Evolutionary conservation across 495 filamentous ascomycete genomes (phyloP), one percentile per base, ranked within the genome.

Genomic region (Cercophora sp.): DNA sequence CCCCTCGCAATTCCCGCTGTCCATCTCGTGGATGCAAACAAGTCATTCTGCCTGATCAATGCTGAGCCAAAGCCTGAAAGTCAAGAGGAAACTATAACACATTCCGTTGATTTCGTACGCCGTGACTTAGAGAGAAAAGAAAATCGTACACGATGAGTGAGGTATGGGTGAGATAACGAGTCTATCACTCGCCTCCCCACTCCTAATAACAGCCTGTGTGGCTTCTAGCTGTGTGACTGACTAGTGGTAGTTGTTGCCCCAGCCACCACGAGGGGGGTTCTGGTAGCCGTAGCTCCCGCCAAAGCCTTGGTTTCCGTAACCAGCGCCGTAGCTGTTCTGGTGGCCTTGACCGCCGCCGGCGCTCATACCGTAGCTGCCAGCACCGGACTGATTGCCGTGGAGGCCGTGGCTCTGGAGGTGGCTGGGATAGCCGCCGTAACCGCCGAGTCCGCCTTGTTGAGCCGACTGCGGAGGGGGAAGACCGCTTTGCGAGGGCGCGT

Each of bases 391-490:
- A 52, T 64, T 78, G 40, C 76, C 76, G 54, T 85, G 82, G 16
- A 84, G 69, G 59, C 85, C 81, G 45, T 87, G 63, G 26, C 53
- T 50, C 67, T 80, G 83, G 57, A 88, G 58, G 61, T 90, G 85
- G 54, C 74, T 73, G 13, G 86, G 86, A 62, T 94, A 93, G 27
- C 81, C 84, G 26, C 81, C 82, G 62, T 89, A 92, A 26, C 75
- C 79, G 35, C 79, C 78, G 42, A 69, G 59, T 22, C 55, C 55
- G 16, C 74, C 69, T 59, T 76, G 75, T 54, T 75, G 78, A 54
- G 83, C 80, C 9, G 82, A 83, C 70, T 91, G 90, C 32, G 87
- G 83, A 20, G 87, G 87, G 23, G 88, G 89, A 39, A 92, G 76
- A 25, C 85, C 81, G 15, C 66, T 59, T 65, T 89, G 86, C 5